These are phyloP conservation scores for Hypoxylon sp. DNA, from an alignment of 2,329 filamentous ascomycete genomes.

Conservation along the genomic window DNA sequence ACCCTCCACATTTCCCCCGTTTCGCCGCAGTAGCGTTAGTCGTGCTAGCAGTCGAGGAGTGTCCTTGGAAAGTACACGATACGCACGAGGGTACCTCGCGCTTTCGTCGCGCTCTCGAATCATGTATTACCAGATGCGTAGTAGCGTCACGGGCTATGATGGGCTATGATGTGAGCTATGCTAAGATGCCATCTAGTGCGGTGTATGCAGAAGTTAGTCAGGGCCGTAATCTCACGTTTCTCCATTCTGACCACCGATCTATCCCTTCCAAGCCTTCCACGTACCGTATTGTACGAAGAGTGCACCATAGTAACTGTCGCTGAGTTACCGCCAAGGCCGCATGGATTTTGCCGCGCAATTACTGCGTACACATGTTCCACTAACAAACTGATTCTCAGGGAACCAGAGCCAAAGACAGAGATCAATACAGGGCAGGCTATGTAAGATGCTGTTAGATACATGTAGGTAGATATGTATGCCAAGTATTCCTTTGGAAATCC, in stretches of 20 bases:
- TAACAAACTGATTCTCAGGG: conserved; percentile 23
- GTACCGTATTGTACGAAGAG: conserved; percentile 19
- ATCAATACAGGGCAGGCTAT: conserved; percentile 28
- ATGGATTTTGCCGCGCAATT: conserved; percentile 48
- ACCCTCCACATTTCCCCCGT: conserved; percentile 43
- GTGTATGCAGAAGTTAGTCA: conserved; percentile 26
- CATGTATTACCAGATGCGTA: conserved; percentile 24
- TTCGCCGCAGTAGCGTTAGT: conserved; percentile 35
- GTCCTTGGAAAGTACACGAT: conserved; percentile 40
- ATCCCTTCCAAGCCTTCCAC: background rate
- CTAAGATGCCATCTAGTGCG: conserved; percentile 12
- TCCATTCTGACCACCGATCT: conserved; percentile 26
- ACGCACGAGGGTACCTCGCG: conserved; percentile 36
- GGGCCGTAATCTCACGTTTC: conserved; percentile 36
- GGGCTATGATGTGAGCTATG: conserved; percentile 30
- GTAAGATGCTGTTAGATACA: conserved; percentile 19
- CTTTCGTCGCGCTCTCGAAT: conserved; percentile 22
- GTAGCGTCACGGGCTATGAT: conserved; percentile 23
- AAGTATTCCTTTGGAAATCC: conserved; percentile 39
- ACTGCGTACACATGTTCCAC: conserved; percentile 42
- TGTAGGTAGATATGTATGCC: conserved; percentile 32
- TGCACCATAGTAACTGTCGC: background rate
- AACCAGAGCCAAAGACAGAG: conserved; percentile 27
- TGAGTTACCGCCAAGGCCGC: conserved; percentile 37
- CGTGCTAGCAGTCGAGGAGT: background rate